phyloP scores from a whole-genome alignment of 139 green algal genomes.

The Micractinium sp. region DNA sequence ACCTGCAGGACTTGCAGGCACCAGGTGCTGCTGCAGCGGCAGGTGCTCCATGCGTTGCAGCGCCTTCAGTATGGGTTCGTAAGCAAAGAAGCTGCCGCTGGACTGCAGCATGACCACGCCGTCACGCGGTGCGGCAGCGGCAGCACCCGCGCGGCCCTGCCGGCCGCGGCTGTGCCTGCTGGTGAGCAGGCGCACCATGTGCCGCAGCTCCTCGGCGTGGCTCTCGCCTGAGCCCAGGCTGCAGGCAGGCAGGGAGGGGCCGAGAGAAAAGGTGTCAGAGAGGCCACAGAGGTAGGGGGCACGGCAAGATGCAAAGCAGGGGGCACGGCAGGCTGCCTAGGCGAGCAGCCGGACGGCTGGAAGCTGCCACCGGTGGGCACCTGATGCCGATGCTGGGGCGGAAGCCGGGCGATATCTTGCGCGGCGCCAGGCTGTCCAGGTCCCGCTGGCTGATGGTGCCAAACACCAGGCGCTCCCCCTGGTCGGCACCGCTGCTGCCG shows the following conservation, averaged over 20 bases:
- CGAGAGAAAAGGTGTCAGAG: background rate
- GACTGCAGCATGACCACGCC: slow-evolving; percentile 55
- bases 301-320: background rate
- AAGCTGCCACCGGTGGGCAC: background rate
- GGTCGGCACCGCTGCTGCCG: no score
- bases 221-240: background rate
- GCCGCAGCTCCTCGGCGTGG: background rate
- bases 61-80: slow-evolving; percentile 76
- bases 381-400: slow-evolving; percentile 18
- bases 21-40: slow-evolving; percentile 45
- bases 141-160: background rate
- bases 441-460: slow-evolving; percentile 15
- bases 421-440: background rate
- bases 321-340: background rate
- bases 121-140: background rate
- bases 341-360: background rate
- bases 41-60: slow-evolving; percentile 56
- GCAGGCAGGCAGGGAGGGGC: no score
- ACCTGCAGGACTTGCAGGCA: background rate
- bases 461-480: slow-evolving; percentile 37
- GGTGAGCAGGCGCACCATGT: slow-evolving; percentile 17
- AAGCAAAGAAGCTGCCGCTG: slow-evolving; percentile 75
- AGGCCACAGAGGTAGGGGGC: background rate
- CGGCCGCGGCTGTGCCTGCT: background rate
- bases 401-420: background rate